Base-by-base conservation (phyloP, 176 grass and related monocot species). In the Oryza meridionalis region DNA sequence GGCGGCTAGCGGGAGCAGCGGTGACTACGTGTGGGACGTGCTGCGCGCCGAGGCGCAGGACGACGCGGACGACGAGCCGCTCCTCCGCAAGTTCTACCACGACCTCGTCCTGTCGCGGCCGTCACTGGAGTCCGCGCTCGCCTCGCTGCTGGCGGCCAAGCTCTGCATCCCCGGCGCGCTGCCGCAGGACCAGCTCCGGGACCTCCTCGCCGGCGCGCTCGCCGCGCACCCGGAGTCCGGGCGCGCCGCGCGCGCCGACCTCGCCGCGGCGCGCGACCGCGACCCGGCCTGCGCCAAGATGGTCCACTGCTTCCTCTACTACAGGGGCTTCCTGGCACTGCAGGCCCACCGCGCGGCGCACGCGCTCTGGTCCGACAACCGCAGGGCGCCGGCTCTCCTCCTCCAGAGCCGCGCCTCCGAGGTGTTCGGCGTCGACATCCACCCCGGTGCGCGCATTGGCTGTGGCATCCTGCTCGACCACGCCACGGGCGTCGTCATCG, bases 281-380 rank as follows among this genome's bases (percentile, higher is more conserved):
- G 96, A 98, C 77, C 83, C 93, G 31, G 96, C 96, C 19, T 98
- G 96, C 85, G 85, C 21, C n/a, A 90, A 90, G 74, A 96, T 95
- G 93, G 89, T 92, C 2, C 96, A 98, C 80, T 98, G 93, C 87
- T 98, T 99, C 82, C 89, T 99, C 61, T 94, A 95, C 88, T 96
- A 94, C 93, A 99, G 96, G 82, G 96, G 96, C 6, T 99, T 99
- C 86, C 81, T 99, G 15, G 93, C 96, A 15, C 78, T 99, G 70
- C 96, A 99, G 73, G 88, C 82, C 10, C 89, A 99, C 91, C 91
- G 96, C 50, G 86, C 87, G 51, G 96, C 96, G 7, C 91, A 99
- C 87, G 83, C 26, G 32, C 86, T 99, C 15, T 95, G 93, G 91
- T 29, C 73, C 17, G 89, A 94, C 9, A 85, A 89, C 49, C 93